These are phyloP conservation scores for Lyophyllum shimeji DNA, from an alignment of 768 basidiomycete genomes.

Conservation along the genomic window DNA sequence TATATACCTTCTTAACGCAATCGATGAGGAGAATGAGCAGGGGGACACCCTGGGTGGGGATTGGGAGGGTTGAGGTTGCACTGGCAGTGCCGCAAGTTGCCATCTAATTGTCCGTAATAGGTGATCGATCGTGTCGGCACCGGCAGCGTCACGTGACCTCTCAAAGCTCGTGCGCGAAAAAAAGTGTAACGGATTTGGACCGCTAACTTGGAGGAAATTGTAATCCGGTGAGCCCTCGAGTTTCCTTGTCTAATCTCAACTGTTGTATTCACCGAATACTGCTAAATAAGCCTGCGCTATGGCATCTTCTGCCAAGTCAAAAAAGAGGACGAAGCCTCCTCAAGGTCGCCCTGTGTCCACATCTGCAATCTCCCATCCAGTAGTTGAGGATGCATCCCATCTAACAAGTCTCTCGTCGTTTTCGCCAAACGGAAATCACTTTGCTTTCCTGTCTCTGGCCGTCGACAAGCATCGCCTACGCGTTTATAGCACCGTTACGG, in stretches of 20 bases:
- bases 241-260: background rate
- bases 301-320: conserved; percentile 47
- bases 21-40: background rate
- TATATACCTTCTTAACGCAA: background rate
- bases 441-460: conserved; percentile 62
- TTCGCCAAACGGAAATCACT: conserved; percentile 54
- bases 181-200: conserved; percentile 7
- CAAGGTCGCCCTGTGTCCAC: conserved; percentile 53
- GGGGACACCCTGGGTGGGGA: background rate
- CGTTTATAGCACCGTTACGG: conserved; percentile 58
- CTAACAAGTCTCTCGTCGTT: conserved; percentile 52
- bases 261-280: background rate
- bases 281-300: conserved; percentile 20
- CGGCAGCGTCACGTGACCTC: conserved; percentile 9
- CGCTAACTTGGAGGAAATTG: background rate
- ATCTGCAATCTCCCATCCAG: conserved; percentile 55
- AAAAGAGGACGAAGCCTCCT: conserved; percentile 57
- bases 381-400: conserved; percentile 45
- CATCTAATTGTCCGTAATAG: background rate
- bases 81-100: background rate
- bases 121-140: conserved; percentile 14
- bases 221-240: conserved; percentile 7
- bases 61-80: background rate
- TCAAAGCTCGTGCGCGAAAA: conserved; percentile 9
- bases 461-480: conserved; percentile 73